Percentiles rank a stretch among this genome's conserved stretches.
These are phyloP conservation scores for Leccinum olivaceopallidum DNA, from an alignment of 768 basidiomycete genomes.

Conservation along the genomic window DNA sequence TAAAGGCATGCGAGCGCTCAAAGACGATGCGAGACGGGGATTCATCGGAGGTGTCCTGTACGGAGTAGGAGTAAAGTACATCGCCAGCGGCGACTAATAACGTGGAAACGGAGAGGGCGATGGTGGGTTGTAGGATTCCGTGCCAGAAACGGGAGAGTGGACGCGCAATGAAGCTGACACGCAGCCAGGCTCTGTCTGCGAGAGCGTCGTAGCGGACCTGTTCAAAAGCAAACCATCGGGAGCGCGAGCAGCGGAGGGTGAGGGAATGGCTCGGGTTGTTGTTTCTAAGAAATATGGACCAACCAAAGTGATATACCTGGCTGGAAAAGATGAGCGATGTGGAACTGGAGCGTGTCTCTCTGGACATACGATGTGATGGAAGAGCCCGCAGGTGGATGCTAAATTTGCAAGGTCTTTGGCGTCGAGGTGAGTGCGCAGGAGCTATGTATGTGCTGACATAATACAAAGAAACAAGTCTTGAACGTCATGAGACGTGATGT, in stretches of 20 bases:
- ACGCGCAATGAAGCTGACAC: conserved; percentile 54
- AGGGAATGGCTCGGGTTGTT: conserved; percentile 51
- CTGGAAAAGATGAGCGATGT: background rate
- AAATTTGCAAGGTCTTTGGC: conserved; percentile 40
- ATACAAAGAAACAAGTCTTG: conserved; percentile 6
- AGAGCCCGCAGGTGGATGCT: conserved; percentile 23
- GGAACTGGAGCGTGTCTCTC: background rate
- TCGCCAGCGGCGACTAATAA: conserved; percentile 63
- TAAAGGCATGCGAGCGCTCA: conserved; percentile 48
- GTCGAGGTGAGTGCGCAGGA: conserved; percentile 51
- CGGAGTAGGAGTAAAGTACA: conserved; percentile 56
- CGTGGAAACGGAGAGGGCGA: conserved; percentile 55
- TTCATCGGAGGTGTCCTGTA: conserved; percentile 35
- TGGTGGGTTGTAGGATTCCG: conserved; percentile 52
- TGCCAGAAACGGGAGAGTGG: conserved; percentile 63
- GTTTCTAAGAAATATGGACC: conserved; percentile 49
- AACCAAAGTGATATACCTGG: conserved; percentile 58
- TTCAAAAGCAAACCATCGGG: conserved; percentile 43
- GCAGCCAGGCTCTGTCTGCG: conserved; percentile 55
- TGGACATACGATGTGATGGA: conserved; percentile 41
- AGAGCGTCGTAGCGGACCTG: conserved; percentile 53
- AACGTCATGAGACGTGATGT: conserved; percentile 84
- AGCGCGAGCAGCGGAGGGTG: conserved; percentile 47
- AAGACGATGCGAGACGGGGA: conserved; percentile 44
- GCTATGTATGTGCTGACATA: conserved; percentile 34